Conservation (phyloP, 2,329 filamentous ascomycete species). For the Sphaerulina vaccinii region DNA sequence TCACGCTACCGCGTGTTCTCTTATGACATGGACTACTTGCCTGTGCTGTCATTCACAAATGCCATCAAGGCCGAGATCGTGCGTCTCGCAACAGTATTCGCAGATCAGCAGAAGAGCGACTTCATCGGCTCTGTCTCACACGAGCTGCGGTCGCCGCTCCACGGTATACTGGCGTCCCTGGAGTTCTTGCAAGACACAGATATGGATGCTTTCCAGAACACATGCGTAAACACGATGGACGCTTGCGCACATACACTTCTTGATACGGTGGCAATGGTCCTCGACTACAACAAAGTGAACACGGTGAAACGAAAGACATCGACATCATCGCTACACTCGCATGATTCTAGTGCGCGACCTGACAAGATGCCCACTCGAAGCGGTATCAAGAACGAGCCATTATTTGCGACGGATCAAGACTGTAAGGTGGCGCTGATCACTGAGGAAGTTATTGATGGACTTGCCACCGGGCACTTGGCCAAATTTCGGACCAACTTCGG, state of each 20-base stretch:
- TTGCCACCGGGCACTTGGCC: constrained; percentile 19
- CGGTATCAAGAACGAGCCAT: constrained; percentile 13
- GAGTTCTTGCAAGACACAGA: constrained; percentile 51
- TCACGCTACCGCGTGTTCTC: constrained; percentile 41
- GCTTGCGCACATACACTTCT: constrained; percentile 24
- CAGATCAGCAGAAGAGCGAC: constrained; percentile 48
- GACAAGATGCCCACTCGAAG: constrained; percentile 15
- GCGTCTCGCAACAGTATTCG: constrained; percentile 37
- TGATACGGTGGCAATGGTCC: constrained; percentile 25
- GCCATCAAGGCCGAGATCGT: constrained; percentile 41
- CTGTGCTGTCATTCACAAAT: constrained; percentile 40
- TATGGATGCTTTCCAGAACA: constrained; percentile 27
- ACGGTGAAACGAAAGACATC: constrained; percentile 14
- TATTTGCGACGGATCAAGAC: constrained; percentile 23
- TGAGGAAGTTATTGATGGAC: constrained; percentile 25
- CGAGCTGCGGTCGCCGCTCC: constrained; percentile 46
- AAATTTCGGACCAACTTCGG: constrained; percentile 19
- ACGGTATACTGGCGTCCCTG: constrained; percentile 30
- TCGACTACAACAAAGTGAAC: constrained; percentile 26
- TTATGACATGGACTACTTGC: constrained; percentile 40
- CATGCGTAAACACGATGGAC: constrained; percentile 26
- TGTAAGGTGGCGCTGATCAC: constrained; percentile 22
- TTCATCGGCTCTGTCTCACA: constrained; percentile 51
- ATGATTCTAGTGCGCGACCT: constrained; percentile 7
- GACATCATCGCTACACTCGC: constrained; percentile 10